Evolutionary conservation across 108 stramenopile species (phyloP), one percentile per base, ranked within the genome.

Genomic region (Pelagomonas calceolata): DNA sequence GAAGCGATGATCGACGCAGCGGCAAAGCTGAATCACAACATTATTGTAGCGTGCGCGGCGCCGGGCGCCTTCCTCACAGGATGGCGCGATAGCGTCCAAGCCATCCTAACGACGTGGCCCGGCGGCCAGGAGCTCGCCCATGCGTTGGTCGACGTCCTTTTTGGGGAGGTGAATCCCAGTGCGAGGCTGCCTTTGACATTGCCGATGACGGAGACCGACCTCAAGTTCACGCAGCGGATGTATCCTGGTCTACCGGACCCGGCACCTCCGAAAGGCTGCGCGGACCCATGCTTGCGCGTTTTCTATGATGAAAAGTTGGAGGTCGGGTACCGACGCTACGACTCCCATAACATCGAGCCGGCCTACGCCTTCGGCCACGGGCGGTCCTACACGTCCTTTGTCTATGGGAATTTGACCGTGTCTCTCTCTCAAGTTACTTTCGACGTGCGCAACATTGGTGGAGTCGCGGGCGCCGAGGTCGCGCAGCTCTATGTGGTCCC

Each of bases 331-430:
- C 79, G 90, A 70, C 86, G 84, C 69, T 88, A 76, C 68, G 75
- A 88, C 68, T 74, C 12, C 71, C 67, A 68, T 29, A 75, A 36
- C 32, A 73, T 65, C 76, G 69, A 64, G 4, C 85, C 84, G n/a
- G 81, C 45, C 34, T 91, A 83, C 63, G 86, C 88, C 12, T 91
- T 91, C 76, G 90, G 90, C 0, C 84, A 86, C 68, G 90, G 90
- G 3, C 71, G 89, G 64, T 68, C 84, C 14, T 91, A 89, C 76
- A 79, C 85, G 16, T 70, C 68, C n/a, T 91, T 88, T 76, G 76
- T 75, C 34, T 89, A 85, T 66, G 68, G 43, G 17, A 39, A 76
- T n/a, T 63, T 86, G 10, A 30, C 45, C 17, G 46, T 85, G 29
- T 44, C 39, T 5, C 39, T 12, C 9, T 5, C 9, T 12, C 9